Base-by-base conservation (phyloP, 1,284 basidiomycete genomes). In the Trametes pubescens region DNA sequence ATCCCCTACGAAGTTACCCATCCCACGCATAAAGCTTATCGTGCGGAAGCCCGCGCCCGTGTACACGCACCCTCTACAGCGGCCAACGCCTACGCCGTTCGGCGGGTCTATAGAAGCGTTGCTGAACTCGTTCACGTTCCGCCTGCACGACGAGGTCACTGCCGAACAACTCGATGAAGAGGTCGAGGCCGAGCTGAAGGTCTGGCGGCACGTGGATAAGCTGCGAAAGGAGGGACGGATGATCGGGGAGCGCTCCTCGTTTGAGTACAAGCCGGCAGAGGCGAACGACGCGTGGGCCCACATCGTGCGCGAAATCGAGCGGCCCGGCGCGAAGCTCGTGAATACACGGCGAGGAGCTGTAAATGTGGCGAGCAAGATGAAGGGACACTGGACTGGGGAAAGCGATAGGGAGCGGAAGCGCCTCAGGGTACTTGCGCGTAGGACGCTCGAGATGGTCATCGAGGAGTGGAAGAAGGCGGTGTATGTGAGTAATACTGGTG, bases 381-480 rank as follows among this genome's bases (percentile, higher is more conserved):
- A 87, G 62, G 82, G 78, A n/a, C 90, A 97, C 75, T 98, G 94
- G 89, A 93, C 94, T 64, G 82, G 81, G 71, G 84, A 84, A 52
- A 83, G 80, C 62, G 78, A 80, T 35, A 86, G 85, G 58, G 91
- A 93, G 69, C 91, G 94, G 79, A 86, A 84, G 72, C 83, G 90
- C 44, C 67, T 92, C 68, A 84, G 87, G 61, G 82, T 80, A 2
- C 71, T 94, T 53, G 93, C 92, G 24, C 93, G 91, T 76, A 83
- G 83, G 51, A 92, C 89, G 0, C 81, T 89, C 57, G 86, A 85
- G 69, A 82, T 92, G 71, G 89, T 98, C 22, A 81, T 87, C 29
- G 86, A 84, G 37, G 92, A 95, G 71, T 99, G 96, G 96, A 93
- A 91, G 73, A 88, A 95, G 69, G 96, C 94, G 2, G 88, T 96